phyloP scores from a whole-genome alignment of 495 filamentous ascomycete genomes.

The Penicillium bovifimosum region DNA sequence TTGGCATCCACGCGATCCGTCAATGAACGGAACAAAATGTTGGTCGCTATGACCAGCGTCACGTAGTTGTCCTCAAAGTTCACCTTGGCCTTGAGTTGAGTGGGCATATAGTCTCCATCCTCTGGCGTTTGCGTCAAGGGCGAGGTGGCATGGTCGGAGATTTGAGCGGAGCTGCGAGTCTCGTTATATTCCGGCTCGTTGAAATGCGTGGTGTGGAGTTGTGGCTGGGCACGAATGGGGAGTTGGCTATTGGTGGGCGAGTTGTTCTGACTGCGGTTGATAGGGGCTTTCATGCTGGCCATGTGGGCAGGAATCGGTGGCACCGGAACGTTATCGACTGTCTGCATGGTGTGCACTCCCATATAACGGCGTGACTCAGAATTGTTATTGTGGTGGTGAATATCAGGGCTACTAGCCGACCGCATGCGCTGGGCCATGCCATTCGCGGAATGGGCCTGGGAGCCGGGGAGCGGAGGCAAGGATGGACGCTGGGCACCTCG shows the following conservation, averaged over 20 bases:
- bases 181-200: slow-evolving; percentile 39
- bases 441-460: slow-evolving; percentile 50
- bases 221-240: slow-evolving; percentile 41
- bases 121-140: slow-evolving; percentile 34
- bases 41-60: slow-evolving; percentile 86
- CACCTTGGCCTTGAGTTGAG: slow-evolving; percentile 89
- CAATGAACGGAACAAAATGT: slow-evolving; percentile 85
- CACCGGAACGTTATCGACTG: slow-evolving; percentile 60
- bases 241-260: slow-evolving; percentile 52
- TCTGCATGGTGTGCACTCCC: slow-evolving; percentile 58
- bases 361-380: slow-evolving; percentile 44
- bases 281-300: slow-evolving; percentile 51
- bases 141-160: slow-evolving; percentile 36
- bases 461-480: slow-evolving; percentile 65
- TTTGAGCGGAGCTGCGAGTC: slow-evolving; percentile 19
- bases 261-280: slow-evolving; percentile 63
- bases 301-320: slow-evolving; percentile 58
- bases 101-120: slow-evolving; percentile 39
- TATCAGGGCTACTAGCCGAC: slow-evolving; percentile 67
- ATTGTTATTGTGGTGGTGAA: slow-evolving; percentile 47
- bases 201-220: slow-evolving; percentile 31
- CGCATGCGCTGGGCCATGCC: slow-evolving; percentile 52
- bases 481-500: slow-evolving; percentile 72
- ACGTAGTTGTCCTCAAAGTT: slow-evolving; percentile 78
- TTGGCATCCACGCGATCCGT: slow-evolving; percentile 97